Percentiles rank a stretch among this genome's conserved stretches.
Evolutionary conservation across 148 eudicot genomes (phyloP).

Genomic region (Silene uniflora): DNA sequence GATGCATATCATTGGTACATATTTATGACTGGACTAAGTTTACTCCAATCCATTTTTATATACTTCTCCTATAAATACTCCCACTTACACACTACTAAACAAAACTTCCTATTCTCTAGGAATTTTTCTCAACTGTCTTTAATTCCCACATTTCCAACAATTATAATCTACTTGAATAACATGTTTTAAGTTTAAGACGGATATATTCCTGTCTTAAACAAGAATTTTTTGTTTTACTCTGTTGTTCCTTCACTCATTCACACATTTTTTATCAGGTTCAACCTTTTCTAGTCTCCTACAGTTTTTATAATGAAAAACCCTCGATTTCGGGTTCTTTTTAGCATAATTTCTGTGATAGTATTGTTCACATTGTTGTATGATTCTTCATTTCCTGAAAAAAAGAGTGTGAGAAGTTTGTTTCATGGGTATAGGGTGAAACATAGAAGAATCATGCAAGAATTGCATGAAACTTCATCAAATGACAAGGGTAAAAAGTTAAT

Average conservation of each 20-base stretch:
- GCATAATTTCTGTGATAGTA: slow-evolving; percentile 37
- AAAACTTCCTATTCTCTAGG: background rate
- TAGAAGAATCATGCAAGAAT: slow-evolving; percentile 25
- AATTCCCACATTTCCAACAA: background rate
- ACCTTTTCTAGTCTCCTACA: background rate
- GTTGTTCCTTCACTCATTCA: background rate
- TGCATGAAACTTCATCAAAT: slow-evolving; percentile 17
- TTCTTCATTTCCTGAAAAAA: slow-evolving; percentile 14
- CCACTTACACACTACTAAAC: background rate
- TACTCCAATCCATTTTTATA: background rate
- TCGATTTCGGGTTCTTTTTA: slow-evolving; percentile 37
- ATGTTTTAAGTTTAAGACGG: too few relatives aligned
- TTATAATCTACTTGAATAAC: too few relatives aligned
- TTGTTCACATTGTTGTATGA: slow-evolving; percentile 37
- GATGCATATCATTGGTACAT: background rate
- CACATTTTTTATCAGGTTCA: background rate
- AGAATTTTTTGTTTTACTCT: background rate
- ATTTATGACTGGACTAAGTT: background rate
- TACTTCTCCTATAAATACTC: background rate
- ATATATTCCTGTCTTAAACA: background rate
- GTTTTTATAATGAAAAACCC: slow-evolving; percentile 15
- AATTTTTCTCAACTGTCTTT: background rate
- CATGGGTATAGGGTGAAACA: slow-evolving; percentile 27
- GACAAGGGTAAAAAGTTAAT: background rate
- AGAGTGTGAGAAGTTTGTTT: slow-evolving; percentile 19